Conservation (phyloP, 805 yeast species). For the Dipodascopsis uninucleata region DNA sequence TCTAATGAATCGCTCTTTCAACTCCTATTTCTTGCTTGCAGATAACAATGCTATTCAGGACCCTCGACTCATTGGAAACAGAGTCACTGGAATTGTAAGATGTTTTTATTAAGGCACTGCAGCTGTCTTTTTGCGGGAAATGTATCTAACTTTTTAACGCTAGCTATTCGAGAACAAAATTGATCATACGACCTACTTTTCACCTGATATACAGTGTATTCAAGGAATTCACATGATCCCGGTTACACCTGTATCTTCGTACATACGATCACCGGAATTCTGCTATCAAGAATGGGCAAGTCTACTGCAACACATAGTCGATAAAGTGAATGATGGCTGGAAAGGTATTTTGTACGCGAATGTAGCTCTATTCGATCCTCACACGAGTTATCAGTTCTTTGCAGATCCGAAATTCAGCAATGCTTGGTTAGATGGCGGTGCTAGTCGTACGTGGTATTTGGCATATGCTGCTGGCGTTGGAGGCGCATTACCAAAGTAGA, state of each 20-base stretch:
- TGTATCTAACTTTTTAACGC: neutral
- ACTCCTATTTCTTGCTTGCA: conserved; percentile 50
- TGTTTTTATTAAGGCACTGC: too few species aligned
- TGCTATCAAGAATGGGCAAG: conserved; percentile 58
- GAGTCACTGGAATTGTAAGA: conserved; percentile 55
- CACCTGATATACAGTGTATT: conserved; percentile 55
- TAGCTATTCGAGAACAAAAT: conserved; percentile 62
- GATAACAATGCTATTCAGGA: conserved; percentile 53
- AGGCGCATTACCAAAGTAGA: too few species aligned
- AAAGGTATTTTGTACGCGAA: conserved; percentile 67
- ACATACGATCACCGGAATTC: conserved; percentile 50
- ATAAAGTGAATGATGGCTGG: conserved; percentile 56
- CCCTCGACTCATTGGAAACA: conserved; percentile 48
- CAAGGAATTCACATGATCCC: conserved; percentile 82
- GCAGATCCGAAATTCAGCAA: conserved; percentile 50
- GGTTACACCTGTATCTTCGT: conserved; percentile 57
- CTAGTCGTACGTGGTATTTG: conserved; percentile 81
- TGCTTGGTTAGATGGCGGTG: conserved; percentile 73
- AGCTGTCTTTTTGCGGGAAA: neutral
- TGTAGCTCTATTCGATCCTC: conserved; percentile 69
- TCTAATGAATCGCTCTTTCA: conserved; percentile 53
- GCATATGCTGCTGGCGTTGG: conserved; percentile 54
- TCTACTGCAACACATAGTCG: conserved; percentile 43
- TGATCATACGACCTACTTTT: conserved; percentile 71
- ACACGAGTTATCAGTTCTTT: conserved; percentile 59